These are phyloP conservation scores for Suillus brevipes DNA, from an alignment of 768 basidiomycete species.

Conservation along the genomic window DNA sequence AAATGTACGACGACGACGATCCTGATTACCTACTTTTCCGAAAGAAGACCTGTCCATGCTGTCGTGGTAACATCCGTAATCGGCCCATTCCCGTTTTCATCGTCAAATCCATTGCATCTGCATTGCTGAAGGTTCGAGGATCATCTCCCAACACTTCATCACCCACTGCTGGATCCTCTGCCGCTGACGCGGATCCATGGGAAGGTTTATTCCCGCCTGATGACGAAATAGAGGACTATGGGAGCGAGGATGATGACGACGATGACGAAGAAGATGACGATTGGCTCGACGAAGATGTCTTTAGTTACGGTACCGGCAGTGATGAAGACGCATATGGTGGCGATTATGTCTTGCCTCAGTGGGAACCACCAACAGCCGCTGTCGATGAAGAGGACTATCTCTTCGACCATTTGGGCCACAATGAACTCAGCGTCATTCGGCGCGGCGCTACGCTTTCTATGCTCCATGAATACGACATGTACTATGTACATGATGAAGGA, in stretches of 20 bases:
- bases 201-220: conserved; percentile 61
- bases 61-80: conserved; percentile 54
- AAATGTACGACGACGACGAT: conserved; percentile 43
- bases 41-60: conserved; percentile 72
- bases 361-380: conserved; percentile 55
- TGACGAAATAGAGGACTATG: conserved; percentile 41
- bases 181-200: conserved; percentile 63
- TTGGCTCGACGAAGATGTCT: conserved; percentile 29
- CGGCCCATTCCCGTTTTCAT: conserved; percentile 71
- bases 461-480: conserved; percentile 55
- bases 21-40: conserved; percentile 53
- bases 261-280: conserved; percentile 28
- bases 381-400: conserved; percentile 37
- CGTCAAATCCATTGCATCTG: conserved; percentile 57
- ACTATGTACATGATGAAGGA: conserved; percentile 55
- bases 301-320: conserved; percentile 36
- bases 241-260: conserved; percentile 26
- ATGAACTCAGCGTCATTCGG: conserved; percentile 46
- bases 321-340: conserved; percentile 41
- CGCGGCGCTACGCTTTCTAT: conserved; percentile 62
- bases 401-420: conserved; percentile 35
- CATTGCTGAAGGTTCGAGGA: conserved; percentile 47
- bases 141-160: conserved; percentile 18
- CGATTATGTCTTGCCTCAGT: conserved; percentile 46
- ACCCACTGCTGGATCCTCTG: conserved; percentile 27